Conservation (phyloP, 257 asterid species). For the Lavandula angustifolia region DNA sequence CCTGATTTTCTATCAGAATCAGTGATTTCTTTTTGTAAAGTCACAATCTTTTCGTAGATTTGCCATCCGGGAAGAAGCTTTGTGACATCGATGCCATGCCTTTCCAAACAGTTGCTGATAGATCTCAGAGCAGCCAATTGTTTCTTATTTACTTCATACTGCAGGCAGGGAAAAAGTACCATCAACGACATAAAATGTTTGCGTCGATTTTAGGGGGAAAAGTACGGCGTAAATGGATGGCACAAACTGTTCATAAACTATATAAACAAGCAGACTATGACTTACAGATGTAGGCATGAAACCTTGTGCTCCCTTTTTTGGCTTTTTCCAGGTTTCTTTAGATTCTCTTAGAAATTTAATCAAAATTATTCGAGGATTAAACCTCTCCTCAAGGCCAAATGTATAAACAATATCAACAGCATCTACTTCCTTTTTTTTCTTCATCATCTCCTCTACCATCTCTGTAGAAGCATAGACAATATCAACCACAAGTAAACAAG, state of each 20-base stretch:
- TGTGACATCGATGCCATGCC: constrained; percentile 60
- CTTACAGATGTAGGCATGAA: constrained; percentile 51
- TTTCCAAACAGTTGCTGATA: constrained; percentile 54
- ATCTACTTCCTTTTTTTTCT: constrained; percentile 64
- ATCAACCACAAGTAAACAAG: not conserved
- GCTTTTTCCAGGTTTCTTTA: constrained; percentile 52
- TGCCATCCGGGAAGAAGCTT: constrained; percentile 79
- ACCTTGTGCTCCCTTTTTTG: constrained; percentile 46
- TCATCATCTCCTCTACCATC: constrained; percentile 55
- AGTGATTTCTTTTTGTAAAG: constrained; percentile 57
- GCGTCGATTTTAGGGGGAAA: not conserved
- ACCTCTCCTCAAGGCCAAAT: constrained; percentile 66
- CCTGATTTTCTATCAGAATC: constrained; percentile 38
- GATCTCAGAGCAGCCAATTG: constrained; percentile 55
- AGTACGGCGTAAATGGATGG: not conserved
- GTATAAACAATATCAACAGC: constrained; percentile 68
- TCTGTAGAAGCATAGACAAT: too few species aligned
- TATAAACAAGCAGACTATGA: not conserved
- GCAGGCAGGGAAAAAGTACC: constrained; percentile 32
- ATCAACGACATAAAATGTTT: constrained; percentile 17
- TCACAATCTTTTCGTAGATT: constrained; percentile 51
- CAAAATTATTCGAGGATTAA: constrained; percentile 55
- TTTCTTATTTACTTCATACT: constrained; percentile 70
- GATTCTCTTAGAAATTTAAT: constrained; percentile 55
- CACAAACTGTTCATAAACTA: not conserved